A percentile compares a stretch with the other conserved stretches of the same genome.
phyloP scores from a whole-genome alignment of 768 basidiomycete species.

The Termitomyces sp. region DNA sequence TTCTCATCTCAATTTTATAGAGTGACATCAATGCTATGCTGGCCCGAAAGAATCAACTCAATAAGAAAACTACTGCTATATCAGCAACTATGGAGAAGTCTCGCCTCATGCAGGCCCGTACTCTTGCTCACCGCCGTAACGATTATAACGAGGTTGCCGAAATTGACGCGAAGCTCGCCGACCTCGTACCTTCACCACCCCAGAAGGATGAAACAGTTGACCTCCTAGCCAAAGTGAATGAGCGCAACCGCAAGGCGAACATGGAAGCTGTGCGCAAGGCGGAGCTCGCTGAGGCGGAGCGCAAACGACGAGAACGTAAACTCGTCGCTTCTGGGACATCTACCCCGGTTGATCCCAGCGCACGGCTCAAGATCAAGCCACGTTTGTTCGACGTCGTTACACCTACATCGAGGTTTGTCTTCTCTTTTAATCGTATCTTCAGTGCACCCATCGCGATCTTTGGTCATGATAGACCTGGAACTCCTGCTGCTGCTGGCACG shows the following conservation, averaged over 20 bases:
- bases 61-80: conserved; percentile 23
- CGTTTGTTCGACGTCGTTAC: conserved; percentile 47
- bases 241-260: conserved; percentile 84
- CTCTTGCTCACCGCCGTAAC: conserved; percentile 68
- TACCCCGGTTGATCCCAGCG: conserved; percentile 55
- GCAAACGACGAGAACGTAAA: conserved; percentile 66
- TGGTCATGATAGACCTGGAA: conserved; percentile 37
- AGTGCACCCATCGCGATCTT: conserved; percentile 7
- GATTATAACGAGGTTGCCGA: conserved; percentile 58
- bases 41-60: conserved; percentile 52
- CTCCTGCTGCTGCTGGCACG: conserved; percentile 33
- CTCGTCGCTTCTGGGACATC: conserved; percentile 35
- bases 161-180: conserved; percentile 62
- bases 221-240: conserved; percentile 76
- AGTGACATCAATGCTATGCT: conserved; percentile 80
- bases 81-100: conserved; percentile 55
- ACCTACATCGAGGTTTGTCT: conserved; percentile 55
- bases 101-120: conserved; percentile 63
- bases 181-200: conserved; percentile 28
- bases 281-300: conserved; percentile 64
- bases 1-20: conserved; percentile 28
- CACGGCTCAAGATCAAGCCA: conserved; percentile 60
- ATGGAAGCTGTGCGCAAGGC: conserved; percentile 73
- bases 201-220: conserved; percentile 30
- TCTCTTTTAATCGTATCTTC: conserved; percentile 1